Evolutionary conservation across 805 yeast genomes (phyloP).

Genomic region (Zygosaccharomyces pseudorouxii): DNA sequence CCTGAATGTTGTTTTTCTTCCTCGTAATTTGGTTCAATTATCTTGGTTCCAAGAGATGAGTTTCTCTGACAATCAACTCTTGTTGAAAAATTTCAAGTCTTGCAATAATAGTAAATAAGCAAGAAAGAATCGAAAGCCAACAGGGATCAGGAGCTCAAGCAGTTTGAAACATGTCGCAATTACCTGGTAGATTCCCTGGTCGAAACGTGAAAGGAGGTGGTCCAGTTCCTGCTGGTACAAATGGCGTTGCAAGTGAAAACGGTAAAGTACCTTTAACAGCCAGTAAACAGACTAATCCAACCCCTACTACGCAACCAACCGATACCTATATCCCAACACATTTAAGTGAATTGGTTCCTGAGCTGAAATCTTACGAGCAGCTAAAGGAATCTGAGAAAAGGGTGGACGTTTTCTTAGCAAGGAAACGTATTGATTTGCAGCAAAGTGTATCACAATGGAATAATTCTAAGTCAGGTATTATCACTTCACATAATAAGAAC

Average conservation of each 20-base stretch:
- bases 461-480: constrained; percentile 35
- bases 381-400: constrained; percentile 77
- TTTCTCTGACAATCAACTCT: neutral
- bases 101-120: neutral
- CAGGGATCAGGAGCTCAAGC: neutral
- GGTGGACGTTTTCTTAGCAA: constrained; percentile 73
- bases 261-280: constrained; percentile 5
- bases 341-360: constrained; percentile 51
- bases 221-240: constrained; percentile 3
- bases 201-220: constrained; percentile 8
- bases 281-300: constrained; percentile 27
- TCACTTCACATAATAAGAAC: constrained; percentile 10
- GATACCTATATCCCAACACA: constrained; percentile 48
- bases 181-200: neutral
- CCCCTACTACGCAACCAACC: constrained; percentile 42
- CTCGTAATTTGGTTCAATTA: neutral
- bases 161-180: constrained; percentile 4
- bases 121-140: neutral
- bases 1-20: neutral
- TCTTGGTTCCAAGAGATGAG: neutral
- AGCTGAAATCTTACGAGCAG: constrained; percentile 65
- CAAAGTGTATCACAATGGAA: constrained; percentile 52
- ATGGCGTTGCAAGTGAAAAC: constrained; percentile 5
- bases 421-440: constrained; percentile 81
- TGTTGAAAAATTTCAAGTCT: constrained; percentile 10